phyloP scores from a whole-genome alignment of 352 stramenopile species.

The Achlya hypogyna region DNA sequence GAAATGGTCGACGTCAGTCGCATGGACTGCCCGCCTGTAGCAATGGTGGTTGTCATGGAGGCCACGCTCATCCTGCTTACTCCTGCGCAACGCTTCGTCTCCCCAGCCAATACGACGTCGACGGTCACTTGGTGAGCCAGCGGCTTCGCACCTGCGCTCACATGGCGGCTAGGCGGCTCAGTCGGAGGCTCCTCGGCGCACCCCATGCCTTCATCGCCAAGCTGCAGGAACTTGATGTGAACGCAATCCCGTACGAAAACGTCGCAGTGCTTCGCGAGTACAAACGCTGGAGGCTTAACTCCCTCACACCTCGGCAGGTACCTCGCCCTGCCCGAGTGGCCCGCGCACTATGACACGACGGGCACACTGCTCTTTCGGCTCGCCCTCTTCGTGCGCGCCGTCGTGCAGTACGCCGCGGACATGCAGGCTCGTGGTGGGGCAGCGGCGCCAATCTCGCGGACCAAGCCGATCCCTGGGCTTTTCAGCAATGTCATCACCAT shows the following conservation, averaged over 20 bases:
- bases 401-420: slow-evolving; percentile 32
- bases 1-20: slow-evolving; percentile 31
- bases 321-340: slow-evolving; percentile 44
- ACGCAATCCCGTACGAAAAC: slow-evolving; percentile 42
- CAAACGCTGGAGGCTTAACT: neutral
- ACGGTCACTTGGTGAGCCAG: slow-evolving; percentile 48
- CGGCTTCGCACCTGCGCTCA: neutral
- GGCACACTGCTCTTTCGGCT: slow-evolving; percentile 39
- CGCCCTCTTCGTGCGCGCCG: slow-evolving; percentile 42
- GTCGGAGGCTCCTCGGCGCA: slow-evolving; percentile 38
- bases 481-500: slow-evolving; percentile 61
- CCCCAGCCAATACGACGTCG: slow-evolving; percentile 34
- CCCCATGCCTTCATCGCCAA: slow-evolving; percentile 40
- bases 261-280: slow-evolving; percentile 36
- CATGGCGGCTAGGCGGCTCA: slow-evolving; percentile 31
- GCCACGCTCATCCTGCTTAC: slow-evolving; percentile 70
- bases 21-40: slow-evolving; percentile 7
- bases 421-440: slow-evolving; percentile 37
- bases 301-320: slow-evolving; percentile 25
- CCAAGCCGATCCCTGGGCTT: slow-evolving; percentile 38
- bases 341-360: slow-evolving; percentile 18
- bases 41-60: slow-evolving; percentile 67
- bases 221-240: slow-evolving; percentile 34
- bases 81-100: slow-evolving; percentile 49
- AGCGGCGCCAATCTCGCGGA: slow-evolving; percentile 41